These are phyloP conservation scores for Tephrocybe sp. DNA, from an alignment of 768 basidiomycete genomes.

Conservation along the genomic window DNA sequence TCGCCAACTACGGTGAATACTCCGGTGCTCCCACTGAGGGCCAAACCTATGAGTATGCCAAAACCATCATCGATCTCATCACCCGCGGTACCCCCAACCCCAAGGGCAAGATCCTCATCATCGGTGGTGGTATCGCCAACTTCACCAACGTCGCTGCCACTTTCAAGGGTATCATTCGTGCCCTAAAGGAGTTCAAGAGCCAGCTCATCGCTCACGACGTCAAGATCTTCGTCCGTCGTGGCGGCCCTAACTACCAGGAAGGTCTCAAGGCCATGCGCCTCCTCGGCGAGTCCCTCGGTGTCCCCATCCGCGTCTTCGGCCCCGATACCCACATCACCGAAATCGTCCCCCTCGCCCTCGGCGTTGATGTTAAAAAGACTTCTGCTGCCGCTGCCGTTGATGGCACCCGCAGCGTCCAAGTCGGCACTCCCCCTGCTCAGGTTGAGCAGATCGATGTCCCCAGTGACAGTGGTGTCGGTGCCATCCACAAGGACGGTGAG, in stretches of 20 bases:
- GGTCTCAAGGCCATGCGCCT: constrained; percentile 96
- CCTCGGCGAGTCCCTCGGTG: constrained; percentile 94
- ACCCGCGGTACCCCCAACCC: constrained; percentile 82
- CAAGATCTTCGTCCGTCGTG: constrained; percentile 95
- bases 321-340: constrained; percentile 99
- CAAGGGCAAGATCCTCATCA: constrained; percentile 97
- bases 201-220: constrained; percentile 82
- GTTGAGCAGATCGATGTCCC: constrained; percentile 37
- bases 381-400: constrained; percentile 18
- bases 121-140: constrained; percentile 99
- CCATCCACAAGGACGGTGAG: constrained; percentile 73
- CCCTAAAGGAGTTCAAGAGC: constrained; percentile 89
- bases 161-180: constrained; percentile 99
- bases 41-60: constrained; percentile 99
- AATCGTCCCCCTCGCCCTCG: constrained; percentile 97
- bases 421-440: constrained; percentile 36
- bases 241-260: constrained; percentile 99
- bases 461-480: constrained; percentile 51
- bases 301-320: constrained; percentile 95
- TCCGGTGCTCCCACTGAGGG: constrained; percentile 97
- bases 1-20: constrained; percentile 99
- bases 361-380: constrained; percentile 58
- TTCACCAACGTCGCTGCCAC: constrained; percentile 99
- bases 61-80: constrained; percentile 96
- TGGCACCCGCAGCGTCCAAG: constrained; percentile 35